Evolutionary conservation across 1,284 basidiomycete genomes (phyloP).

Genomic region (Austroboletus novae-zelandiae): DNA sequence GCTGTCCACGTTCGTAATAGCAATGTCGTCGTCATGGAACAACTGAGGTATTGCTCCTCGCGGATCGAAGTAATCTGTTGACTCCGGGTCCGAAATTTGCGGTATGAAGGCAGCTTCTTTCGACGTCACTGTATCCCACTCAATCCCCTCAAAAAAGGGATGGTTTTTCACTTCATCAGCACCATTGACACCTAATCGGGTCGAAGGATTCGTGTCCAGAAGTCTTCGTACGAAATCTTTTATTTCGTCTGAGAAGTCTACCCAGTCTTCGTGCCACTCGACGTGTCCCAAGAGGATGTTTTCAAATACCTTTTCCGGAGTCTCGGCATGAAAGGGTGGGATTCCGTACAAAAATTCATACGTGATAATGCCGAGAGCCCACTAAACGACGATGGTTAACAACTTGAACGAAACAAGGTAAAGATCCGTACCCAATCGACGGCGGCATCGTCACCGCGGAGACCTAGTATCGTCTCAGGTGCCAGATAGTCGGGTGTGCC

Average conservation of each 20-base stretch:
- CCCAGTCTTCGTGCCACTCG: conserved; percentile 93
- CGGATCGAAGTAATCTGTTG: conserved; percentile 98
- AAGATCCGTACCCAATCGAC: conserved; percentile 87
- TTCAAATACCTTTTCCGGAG: conserved; percentile 97
- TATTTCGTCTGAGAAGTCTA: conserved; percentile 86
- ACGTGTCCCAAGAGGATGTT: conserved; percentile 97
- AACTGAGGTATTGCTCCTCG: conserved; percentile 88
- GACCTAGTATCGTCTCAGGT: conserved; percentile 93
- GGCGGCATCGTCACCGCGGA: conserved; percentile 91
- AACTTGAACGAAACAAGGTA: conserved; percentile 4
- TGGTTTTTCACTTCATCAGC: conserved; percentile 93
- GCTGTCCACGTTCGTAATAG: conserved; percentile 52
- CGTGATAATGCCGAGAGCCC: conserved; percentile 97
- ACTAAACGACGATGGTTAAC: conserved; percentile 45
- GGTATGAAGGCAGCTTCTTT: conserved; percentile 95
- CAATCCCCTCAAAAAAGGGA: conserved; percentile 86
- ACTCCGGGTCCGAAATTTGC: conserved; percentile 92
- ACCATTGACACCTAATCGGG: conserved; percentile 84
- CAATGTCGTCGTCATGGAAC: conserved; percentile 82
- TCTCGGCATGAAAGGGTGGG: conserved; percentile 97
- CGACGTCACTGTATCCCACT: conserved; percentile 90
- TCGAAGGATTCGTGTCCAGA: conserved; percentile 78
- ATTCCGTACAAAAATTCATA: conserved; percentile 98
- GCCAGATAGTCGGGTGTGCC: conserved; percentile 97
- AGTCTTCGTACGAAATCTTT: conserved; percentile 90